phyloP scores from a whole-genome alignment of 441 rosid genomes.

The Gossypium trilobum region DNA sequence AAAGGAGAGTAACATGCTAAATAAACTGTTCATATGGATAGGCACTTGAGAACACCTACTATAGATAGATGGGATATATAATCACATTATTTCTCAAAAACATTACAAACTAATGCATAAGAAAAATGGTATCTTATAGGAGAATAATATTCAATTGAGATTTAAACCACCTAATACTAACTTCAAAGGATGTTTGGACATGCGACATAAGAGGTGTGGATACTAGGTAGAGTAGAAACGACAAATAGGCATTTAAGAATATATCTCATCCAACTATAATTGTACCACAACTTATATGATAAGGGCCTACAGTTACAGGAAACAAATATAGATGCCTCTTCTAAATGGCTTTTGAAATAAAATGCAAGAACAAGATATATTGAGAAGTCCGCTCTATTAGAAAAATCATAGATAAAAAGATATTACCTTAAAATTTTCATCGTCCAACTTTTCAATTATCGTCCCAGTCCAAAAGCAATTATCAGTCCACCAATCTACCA shows the following conservation, averaged over 20 bases:
- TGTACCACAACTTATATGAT: neutral
- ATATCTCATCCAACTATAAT: neutral
- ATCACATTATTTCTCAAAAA: neutral
- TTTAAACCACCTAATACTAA: neutral
- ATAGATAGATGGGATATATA: neutral
- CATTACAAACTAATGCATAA: neutral
- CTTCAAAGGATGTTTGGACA: neutral
- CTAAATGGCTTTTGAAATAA: neutral
- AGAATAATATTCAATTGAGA: neutral
- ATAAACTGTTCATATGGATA: neutral
- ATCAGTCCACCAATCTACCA: slow-evolving; percentile 73
- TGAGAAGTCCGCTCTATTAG: neutral
- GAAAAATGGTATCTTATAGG: neutral
- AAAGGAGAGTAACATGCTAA: neutral
- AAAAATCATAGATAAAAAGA: neutral
- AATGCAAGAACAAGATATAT: neutral
- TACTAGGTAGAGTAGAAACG: neutral
- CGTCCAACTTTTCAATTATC: slow-evolving; percentile 28
- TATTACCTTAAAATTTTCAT: slow-evolving; percentile 41
- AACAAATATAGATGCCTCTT: neutral
- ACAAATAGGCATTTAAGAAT: neutral
- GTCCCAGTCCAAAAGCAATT: slow-evolving; percentile 65
- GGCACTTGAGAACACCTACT: neutral
- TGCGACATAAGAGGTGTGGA: neutral
- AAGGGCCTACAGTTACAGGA: neutral